phyloP scores from a whole-genome alignment of 2,329 filamentous ascomycete genomes.

The Colletotrichum chrysophilum region DNA sequence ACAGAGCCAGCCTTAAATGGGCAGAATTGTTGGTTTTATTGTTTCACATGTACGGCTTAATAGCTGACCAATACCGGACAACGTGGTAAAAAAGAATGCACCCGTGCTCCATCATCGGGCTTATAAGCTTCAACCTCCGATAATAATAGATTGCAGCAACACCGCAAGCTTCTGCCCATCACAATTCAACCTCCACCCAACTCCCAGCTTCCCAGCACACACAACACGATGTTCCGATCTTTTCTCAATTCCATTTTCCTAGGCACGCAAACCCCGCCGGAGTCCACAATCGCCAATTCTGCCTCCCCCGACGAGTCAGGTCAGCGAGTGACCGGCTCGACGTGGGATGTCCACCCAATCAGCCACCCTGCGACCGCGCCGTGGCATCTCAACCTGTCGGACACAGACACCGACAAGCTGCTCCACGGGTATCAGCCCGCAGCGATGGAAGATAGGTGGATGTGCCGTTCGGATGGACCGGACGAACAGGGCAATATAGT shows the following conservation, averaged over 20 bases:
- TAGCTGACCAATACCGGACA: not conserved
- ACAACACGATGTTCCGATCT: not conserved
- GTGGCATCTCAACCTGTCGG: not conserved
- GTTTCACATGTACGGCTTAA: not conserved
- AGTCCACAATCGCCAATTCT: not conserved
- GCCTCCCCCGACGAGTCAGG: not conserved
- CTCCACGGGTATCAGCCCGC: not conserved
- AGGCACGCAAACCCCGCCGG: not conserved
- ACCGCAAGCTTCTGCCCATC: not conserved
- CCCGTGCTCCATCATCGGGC: not conserved
- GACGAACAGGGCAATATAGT: not conserved
- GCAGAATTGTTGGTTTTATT: not conserved
- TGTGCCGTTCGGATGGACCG: not conserved
- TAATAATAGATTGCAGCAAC: not conserved
- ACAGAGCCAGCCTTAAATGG: not conserved
- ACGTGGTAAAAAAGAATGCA: not conserved
- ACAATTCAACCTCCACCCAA: not conserved
- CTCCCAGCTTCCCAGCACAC: not conserved
- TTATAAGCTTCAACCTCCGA: not conserved
- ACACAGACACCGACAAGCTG: not conserved
- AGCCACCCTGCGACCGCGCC: not conserved
- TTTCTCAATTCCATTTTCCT: not conserved
- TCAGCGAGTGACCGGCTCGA: not conserved
- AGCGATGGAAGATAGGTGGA: slow-evolving; percentile 14
- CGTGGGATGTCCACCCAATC: not conserved